Base-by-base conservation (phyloP, 2,329 filamentous ascomycete genomes). In the Nannizzia gypsea region DNA sequence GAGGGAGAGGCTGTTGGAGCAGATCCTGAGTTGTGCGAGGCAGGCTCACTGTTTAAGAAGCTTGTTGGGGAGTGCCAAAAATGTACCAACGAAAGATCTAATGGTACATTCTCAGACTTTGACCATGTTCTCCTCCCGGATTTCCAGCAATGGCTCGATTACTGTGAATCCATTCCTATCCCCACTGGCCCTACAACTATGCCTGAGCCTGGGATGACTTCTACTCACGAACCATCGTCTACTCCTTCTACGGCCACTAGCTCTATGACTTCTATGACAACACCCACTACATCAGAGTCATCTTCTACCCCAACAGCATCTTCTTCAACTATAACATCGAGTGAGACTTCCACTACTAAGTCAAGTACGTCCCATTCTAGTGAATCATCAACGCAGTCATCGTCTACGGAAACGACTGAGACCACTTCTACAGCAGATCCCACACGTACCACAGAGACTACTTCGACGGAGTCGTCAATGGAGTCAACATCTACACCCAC, bases 1-100 rank as follows among this genome's bases (percentile, higher is more conserved):
- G 78, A 81, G 64, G 81, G 73, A 0, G 73, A 80, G 59, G 64
- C 61, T 0, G 63, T 73, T 1, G 84, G 84, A 5, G 44, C 44
- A 48, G 28, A n/a, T 20, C 3, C 9, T 6, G 40, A 6, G 6
- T 22, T 58, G 13, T 58, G 56, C 36, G 3, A n/a, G n/a, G 5
- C 22, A 8, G 56, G 40, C 15, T 58, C 56, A 31, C 9, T 34
- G 9, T 58, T 58, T 22, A 44, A 22, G 11, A 22, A n/a, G 17
- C n/a, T n/a, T 22, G 26, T 58, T 22, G n/a, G 3, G 8, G 6
- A 31, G 22, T 58, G 56, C 24, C n/a, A 34, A 50, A 20, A 46
- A 6, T 58, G 56, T 20, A 34, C 28, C 36, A 17, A 38, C 13
- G 22, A 36, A 2, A 26, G 52, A 20, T 11, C 28, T 8, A 17